phyloP scores from a whole-genome alignment of 169 alveolate genomes.

The Condylostoma magnum region DNA sequence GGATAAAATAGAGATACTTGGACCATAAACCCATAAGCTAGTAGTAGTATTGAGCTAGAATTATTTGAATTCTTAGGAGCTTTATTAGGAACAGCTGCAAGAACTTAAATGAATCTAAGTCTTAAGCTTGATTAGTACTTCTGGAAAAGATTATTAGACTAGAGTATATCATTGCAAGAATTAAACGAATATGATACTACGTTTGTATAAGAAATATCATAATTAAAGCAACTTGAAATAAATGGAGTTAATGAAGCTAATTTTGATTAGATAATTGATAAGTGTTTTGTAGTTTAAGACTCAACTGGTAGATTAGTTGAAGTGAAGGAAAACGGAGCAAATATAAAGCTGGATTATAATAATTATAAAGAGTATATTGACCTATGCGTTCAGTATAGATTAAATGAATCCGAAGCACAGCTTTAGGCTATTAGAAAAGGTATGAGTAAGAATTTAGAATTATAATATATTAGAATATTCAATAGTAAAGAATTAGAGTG shows the following conservation, averaged over 20 bases:
- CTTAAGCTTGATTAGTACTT: constrained; percentile 5
- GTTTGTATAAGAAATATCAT: not conserved
- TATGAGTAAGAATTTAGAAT: no score
- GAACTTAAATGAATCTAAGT: constrained; percentile 15
- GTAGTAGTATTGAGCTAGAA: constrained; percentile 42
- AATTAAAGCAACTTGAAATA: constrained; percentile 18
- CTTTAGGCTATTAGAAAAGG: constrained; percentile 34
- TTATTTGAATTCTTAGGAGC: constrained; percentile 11
- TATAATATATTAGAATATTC: no score
- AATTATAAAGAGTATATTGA: constrained; percentile 46
- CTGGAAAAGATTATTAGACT: constrained; percentile 13
- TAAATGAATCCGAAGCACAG: constrained; percentile 59
- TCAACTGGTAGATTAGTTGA: constrained; percentile 44
- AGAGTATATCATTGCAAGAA: not conserved
- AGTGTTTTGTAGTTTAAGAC: constrained; percentile 25
- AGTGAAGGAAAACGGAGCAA: constrained; percentile 59
- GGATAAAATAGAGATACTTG: constrained; percentile 69
- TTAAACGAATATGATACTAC: not conserved
- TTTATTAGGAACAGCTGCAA: constrained; percentile 15
- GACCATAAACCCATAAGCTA: constrained; percentile 64
- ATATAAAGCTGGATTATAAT: constrained; percentile 44
- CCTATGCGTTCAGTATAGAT: constrained; percentile 45
- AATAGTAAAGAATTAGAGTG: constrained; percentile 58
- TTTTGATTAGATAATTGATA: not conserved
- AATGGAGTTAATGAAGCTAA: not conserved